Conservation (phyloP, 441 rosid species). For the Rhodomyrtus psidioides region DNA sequence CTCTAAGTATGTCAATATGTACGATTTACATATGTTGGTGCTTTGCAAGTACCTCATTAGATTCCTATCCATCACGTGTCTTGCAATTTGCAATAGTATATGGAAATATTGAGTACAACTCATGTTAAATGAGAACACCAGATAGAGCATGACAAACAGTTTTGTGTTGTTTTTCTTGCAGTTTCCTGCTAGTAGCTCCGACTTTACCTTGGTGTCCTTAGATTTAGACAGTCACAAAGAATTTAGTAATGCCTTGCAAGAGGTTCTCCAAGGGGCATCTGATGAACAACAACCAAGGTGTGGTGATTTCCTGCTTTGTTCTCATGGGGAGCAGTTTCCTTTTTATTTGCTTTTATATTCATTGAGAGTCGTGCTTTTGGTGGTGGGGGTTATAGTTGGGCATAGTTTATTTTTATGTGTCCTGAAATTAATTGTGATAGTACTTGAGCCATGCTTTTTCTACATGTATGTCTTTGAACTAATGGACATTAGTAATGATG, state of each 20-base stretch:
- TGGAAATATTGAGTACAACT: neutral
- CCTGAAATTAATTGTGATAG: neutral
- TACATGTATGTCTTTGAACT: neutral
- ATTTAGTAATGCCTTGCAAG: slow-evolving; percentile 41
- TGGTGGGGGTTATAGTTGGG: neutral
- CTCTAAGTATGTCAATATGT: neutral
- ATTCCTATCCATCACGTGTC: neutral
- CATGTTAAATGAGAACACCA: neutral
- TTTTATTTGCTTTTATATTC: neutral
- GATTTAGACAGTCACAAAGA: slow-evolving; percentile 63
- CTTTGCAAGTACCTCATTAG: neutral
- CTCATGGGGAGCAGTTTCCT: neutral
- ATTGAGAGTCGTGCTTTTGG: neutral
- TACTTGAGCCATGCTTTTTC: neutral
- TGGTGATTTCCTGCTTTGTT: neutral
- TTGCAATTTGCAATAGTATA: neutral
- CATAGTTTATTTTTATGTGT: neutral
- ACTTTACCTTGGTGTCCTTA: slow-evolving; percentile 46
- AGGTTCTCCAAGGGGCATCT: slow-evolving; percentile 58
- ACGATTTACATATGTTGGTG: neutral
- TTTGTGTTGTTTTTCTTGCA: slow-evolving; percentile 35
- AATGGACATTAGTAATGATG: neutral
- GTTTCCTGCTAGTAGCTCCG: slow-evolving; percentile 73
- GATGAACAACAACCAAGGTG: slow-evolving; percentile 64
- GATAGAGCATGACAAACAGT: neutral